phyloP scores from a whole-genome alignment of 805 yeast genomes.

The Clavispora phyllophila region DNA sequence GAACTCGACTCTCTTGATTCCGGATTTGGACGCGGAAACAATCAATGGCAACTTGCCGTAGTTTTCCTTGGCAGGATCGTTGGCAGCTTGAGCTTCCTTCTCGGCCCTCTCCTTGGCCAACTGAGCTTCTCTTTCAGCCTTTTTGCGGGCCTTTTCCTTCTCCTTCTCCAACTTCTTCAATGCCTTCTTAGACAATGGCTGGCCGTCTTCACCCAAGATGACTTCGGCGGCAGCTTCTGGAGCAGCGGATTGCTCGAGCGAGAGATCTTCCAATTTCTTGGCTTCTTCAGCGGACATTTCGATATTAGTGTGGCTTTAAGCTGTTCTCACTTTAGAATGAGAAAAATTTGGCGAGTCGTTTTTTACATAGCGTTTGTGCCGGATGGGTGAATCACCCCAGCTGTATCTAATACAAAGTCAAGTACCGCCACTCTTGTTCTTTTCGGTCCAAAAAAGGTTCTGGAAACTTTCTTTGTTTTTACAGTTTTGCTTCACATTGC shows the following conservation, averaged over 20 bases:
- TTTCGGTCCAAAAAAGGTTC: too few species aligned
- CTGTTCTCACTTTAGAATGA: background rate
- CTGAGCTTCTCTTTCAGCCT: conserved; percentile 88
- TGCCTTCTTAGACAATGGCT: conserved; percentile 89
- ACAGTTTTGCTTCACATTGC: too few species aligned
- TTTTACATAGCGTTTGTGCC: background rate
- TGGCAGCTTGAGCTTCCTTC: conserved; percentile 61
- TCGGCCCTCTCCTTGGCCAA: conserved; percentile 83
- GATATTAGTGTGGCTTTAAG: background rate
- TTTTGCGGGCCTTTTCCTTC: conserved; percentile 86
- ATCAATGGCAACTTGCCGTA: conserved; percentile 88
- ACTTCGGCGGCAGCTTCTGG: conserved; percentile 21
- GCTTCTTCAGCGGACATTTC: conserved; percentile 16
- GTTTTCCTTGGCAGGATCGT: conserved; percentile 80
- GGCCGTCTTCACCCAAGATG: conserved; percentile 65
- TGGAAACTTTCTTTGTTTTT: too few species aligned
- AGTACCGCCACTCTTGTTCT: background rate
- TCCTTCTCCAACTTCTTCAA: conserved; percentile 91
- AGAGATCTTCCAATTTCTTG: conserved; percentile 12
- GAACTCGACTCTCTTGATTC: conserved; percentile 57
- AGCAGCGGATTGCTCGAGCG: conserved; percentile 12
- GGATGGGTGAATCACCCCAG: background rate
- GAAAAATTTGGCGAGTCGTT: conserved; percentile 1
- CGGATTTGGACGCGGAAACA: conserved; percentile 71
- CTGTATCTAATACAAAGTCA: too few species aligned